These are phyloP conservation scores for Pseudonitzschia delicatissima DNA, from an alignment of 108 stramenopile species.

Conservation along the genomic window DNA sequence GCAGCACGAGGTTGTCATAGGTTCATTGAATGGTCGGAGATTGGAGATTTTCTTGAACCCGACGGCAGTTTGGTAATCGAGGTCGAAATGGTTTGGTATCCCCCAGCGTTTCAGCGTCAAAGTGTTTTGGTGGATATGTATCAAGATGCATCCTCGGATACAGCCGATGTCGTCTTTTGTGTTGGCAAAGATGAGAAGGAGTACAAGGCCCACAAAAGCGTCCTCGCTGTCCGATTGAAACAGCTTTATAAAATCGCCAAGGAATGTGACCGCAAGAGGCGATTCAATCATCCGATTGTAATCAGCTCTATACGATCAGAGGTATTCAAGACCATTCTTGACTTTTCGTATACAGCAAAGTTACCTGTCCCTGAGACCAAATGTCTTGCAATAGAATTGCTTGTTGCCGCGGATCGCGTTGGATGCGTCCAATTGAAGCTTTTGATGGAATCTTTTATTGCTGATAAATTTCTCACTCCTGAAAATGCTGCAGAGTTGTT, in stretches of 20 bases:
- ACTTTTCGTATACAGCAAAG: background rate
- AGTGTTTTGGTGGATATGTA: background rate
- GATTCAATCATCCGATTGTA: background rate
- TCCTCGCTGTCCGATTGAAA: background rate
- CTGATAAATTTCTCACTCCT: background rate
- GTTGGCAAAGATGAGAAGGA: background rate
- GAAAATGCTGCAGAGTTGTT: conserved; percentile 1
- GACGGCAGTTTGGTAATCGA: background rate
- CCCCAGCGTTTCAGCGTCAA: background rate
- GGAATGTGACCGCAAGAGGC: no score
- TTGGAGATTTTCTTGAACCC: background rate
- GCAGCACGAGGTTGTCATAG: no score
- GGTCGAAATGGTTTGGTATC: conserved; percentile 8
- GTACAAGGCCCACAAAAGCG: background rate
- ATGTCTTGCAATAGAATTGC: background rate
- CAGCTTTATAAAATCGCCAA: background rate
- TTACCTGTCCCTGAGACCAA: background rate
- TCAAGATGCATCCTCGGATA: background rate
- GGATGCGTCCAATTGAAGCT: conserved; percentile 12
- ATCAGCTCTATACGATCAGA: background rate
- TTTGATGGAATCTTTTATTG: background rate
- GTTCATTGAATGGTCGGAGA: no score
- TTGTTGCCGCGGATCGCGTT: conserved; percentile 19
- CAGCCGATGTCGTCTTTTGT: background rate
- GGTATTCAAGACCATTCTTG: background rate